Percentiles rank a stretch among this genome's conserved stretches.
Evolutionary conservation across 148 eudicot species (phyloP).

Genomic region (Agrostemma githago): DNA sequence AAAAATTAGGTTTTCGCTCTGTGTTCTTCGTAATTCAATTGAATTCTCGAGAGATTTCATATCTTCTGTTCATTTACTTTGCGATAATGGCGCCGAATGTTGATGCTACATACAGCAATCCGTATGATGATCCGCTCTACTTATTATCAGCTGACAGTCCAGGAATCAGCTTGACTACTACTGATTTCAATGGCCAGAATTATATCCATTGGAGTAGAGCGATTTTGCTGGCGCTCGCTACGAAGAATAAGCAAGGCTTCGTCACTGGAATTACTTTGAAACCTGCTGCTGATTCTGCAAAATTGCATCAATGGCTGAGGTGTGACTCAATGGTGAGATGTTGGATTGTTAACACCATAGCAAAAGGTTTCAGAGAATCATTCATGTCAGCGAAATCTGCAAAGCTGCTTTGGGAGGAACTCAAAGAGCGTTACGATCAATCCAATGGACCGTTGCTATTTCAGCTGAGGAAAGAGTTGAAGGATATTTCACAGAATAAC

Average conservation of each 20-base stretch:
- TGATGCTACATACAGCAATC: too few species aligned
- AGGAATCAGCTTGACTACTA: background rate
- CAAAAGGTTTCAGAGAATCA: background rate
- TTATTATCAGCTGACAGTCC: background rate
- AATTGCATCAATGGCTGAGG: background rate
- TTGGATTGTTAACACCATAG: background rate
- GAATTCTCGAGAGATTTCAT: too few species aligned
- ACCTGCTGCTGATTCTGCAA: background rate
- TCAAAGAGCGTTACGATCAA: background rate
- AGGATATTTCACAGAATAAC: background rate
- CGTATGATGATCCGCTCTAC: background rate
- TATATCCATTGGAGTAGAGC: background rate
- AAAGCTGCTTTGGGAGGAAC: background rate
- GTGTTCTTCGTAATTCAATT: too few species aligned
- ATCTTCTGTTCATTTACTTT: too few species aligned
- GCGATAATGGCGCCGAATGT: too few species aligned
- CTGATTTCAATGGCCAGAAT: background rate
- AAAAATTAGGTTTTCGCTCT: too few species aligned
- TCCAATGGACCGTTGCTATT: background rate
- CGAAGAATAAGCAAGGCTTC: background rate
- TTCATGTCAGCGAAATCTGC: background rate
- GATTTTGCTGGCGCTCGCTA: background rate
- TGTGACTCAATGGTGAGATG: background rate
- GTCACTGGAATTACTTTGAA: background rate
- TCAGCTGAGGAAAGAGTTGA: background rate